A percentile compares a stretch with the other conserved stretches of the same genome.
These are phyloP conservation scores for Dryadomyces quercus-mongolicae DNA, from an alignment of 2,329 filamentous ascomycete genomes.

Conservation along the genomic window DNA sequence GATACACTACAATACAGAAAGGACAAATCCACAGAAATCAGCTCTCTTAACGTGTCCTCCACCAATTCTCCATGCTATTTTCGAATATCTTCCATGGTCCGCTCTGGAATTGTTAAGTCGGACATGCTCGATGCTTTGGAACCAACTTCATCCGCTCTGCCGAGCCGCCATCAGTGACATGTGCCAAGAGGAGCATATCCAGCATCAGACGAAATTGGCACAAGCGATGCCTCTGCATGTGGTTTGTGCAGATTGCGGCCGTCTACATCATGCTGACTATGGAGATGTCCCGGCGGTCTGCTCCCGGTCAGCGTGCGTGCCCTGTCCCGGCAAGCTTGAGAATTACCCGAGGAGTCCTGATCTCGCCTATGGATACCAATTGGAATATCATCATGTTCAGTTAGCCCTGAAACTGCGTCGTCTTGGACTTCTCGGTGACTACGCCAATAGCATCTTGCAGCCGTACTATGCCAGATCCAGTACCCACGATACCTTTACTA, in stretches of 20 bases:
- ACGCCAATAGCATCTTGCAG: background rate
- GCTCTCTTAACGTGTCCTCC: background rate
- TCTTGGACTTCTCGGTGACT: background rate
- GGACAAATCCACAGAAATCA: background rate
- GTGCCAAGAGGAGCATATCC: background rate
- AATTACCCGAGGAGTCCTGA: background rate
- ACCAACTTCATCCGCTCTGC: background rate
- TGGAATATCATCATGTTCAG: conserved; percentile 6
- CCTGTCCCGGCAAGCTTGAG: background rate
- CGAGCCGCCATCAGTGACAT: background rate
- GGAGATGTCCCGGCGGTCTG: background rate
- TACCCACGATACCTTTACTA: background rate
- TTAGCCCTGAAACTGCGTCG: conserved; percentile 3
- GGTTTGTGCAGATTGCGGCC: background rate
- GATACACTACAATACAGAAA: too few species aligned
- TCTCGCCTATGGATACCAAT: background rate
- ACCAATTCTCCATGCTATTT: background rate
- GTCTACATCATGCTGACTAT: background rate
- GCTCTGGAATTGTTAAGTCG: conserved; percentile 2
- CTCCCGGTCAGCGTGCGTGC: background rate
- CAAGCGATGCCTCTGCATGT: background rate
- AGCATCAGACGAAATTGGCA: background rate
- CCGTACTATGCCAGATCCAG: background rate
- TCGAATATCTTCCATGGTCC: background rate
- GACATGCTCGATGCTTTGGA: background rate